Evolutionary conservation across 2,329 filamentous ascomycete species (phyloP), one percentile per base, ranked within the genome.

Genomic region (Huntiella bhutanensis): DNA sequence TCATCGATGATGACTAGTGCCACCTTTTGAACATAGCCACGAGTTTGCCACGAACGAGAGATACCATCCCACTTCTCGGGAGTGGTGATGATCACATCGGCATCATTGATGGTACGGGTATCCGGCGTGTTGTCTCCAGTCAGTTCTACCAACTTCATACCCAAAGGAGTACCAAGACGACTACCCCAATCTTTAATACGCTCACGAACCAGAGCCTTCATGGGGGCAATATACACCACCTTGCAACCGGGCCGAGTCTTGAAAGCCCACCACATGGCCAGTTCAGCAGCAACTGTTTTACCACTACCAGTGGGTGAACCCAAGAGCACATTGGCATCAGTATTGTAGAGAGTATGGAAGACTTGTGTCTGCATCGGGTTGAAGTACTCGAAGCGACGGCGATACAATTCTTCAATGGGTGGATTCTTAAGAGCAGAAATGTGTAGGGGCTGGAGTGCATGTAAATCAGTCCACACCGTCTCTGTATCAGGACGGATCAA

Each of bases 21-120:
- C 50, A 98, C 91, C 62, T 95, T 81, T 45, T 86, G 77, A 36
- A 98, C 91, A 54, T 98, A 98, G 51, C 83, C 82, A 75, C 91
- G 81, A 4, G 88, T 96, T 61, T 96, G 87, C 91, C 92, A 98
- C 57, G 84, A 93, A 73, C 91, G 82, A 55, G 85, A 94, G 54
- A 98, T 96, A 73, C 92, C 92, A 59, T 98, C 92, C 91, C 91
- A 98, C 60, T 98, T 98, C 64, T 98, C 91, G n/a, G 91, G 92
- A 0, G 92, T 98, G 0, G 91, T 98, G 55, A 98, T 86, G 55
- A 98, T 98, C 51, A 98, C 85, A 59, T 98, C 91, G 3, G 91
- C 91, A 58, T 96, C 82, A 54, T 87, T 77, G 55, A 98, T 98
- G 0, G 88, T 95, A 43, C 85, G 73, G 1, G 91, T 98, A 58